Evolutionary conservation across 1,139 yeast genomes (phyloP), one percentile per base, ranked within the genome.

Genomic region (Saccharomycopsis crataegensis): DNA sequence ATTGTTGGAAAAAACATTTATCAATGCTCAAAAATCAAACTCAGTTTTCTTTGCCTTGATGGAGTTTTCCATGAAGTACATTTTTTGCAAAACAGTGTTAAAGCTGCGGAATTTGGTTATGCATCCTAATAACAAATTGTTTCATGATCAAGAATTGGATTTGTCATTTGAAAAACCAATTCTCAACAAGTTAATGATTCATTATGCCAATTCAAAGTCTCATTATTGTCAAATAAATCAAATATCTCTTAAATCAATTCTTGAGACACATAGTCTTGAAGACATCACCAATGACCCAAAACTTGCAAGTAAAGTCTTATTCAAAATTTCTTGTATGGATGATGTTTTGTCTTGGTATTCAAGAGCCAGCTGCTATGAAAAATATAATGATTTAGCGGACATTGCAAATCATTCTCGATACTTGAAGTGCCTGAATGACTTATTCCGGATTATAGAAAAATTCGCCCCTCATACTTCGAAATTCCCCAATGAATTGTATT

Each of bases 321-420:
- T 42, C 38, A 48, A 48, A 17, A 14, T 48, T 14, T 41, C 51
- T 12, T 48, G 38, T 16, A 40, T 48, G 22, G 54, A 51, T 46
- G 51, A 51, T 22, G 38, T 38, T 16, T 36, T 40, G 8, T 9
- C 33, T 9, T 49, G 52, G 51, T 17, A 36, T 36, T 37, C 11
- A 11, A n/a, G n/a, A 31, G 46, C 52, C 3, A 12, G 11, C n/a
- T 44, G 43, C 9, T 33, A 8, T 40, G 14, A 43, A n/a, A 43
- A 32, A 6, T 12, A 9, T 37, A 34, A 32, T 6, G 28, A 31
- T 12, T 8, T 22, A 9, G 31, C 12, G 5, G 33, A 34, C 7
- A 31, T 7, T 14, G 14, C 45, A 11, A 43, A 43, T 14, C 28
- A 22, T 22, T 22, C 28, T 22, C 28, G 28, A 3, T 22, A 3